A percentile compares a stretch with the other conserved stretches of the same genome.
Evolutionary conservation across 129 eudicot species (phyloP).

Genomic region (Lactuca saligna): DNA sequence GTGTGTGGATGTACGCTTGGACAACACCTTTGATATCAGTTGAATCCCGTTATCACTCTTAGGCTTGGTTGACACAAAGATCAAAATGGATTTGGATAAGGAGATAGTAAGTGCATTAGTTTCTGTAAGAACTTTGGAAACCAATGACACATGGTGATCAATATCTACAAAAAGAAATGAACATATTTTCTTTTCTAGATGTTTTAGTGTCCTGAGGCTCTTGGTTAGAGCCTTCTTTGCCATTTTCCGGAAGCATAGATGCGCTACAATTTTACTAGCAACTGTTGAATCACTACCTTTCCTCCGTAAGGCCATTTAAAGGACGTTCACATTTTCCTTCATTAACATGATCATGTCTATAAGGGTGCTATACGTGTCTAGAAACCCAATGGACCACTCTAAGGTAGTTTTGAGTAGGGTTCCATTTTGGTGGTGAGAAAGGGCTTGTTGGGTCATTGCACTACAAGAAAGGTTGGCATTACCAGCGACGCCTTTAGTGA

Average conservation of each 20-base stretch:
- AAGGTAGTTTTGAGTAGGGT: constrained; percentile 18
- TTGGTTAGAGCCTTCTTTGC: constrained; percentile 30
- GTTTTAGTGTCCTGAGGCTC: constrained; percentile 35
- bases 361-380: constrained; percentile 30
- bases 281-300: constrained; percentile 33
- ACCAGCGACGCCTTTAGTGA: too few relatives aligned
- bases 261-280: constrained; percentile 13
- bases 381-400: constrained; percentile 31
- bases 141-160: constrained; percentile 3
- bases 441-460: constrained; percentile 28
- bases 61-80: not conserved
- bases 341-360: constrained; percentile 26
- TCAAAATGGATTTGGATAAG: constrained; percentile 21
- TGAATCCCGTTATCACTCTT: not conserved
- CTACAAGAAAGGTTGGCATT: too few relatives aligned
- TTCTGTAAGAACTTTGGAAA: constrained; percentile 28
- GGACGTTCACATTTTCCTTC: constrained; percentile 38
- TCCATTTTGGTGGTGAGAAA: constrained; percentile 20
- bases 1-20: constrained; percentile 3
- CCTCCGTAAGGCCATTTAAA: constrained; percentile 46
- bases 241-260: constrained; percentile 37
- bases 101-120: constrained; percentile 11
- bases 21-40: not conserved
- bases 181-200: constrained; percentile 28
- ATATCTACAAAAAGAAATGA: constrained; percentile 8